These are phyloP conservation scores for Flammula alnicola DNA, from an alignment of 1,284 basidiomycete species.

Conservation along the genomic window DNA sequence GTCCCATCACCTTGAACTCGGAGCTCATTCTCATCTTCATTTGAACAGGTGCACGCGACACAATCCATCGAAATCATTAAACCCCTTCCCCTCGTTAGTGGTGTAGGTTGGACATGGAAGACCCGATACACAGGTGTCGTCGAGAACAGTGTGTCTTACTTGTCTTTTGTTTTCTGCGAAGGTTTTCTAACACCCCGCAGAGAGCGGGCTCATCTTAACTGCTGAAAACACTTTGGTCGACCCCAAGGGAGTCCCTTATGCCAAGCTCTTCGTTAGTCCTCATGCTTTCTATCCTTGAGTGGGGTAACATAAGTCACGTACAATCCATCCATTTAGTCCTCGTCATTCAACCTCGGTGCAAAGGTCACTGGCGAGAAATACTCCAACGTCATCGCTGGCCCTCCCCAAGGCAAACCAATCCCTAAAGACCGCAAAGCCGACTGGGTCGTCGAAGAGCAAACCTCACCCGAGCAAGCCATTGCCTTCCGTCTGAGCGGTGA, in stretches of 20 bases:
- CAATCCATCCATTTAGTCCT: constrained; percentile 47
- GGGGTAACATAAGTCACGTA: not conserved
- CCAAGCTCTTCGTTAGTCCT: constrained; percentile 67
- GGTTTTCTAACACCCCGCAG: constrained; percentile 41
- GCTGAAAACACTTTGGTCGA: constrained; percentile 66
- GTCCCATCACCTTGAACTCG: constrained; percentile 24
- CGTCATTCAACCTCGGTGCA: constrained; percentile 76
- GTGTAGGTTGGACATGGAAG: constrained; percentile 68
- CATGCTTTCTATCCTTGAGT: not conserved
- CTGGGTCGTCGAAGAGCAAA: constrained; percentile 70
- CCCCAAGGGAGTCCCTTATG: constrained; percentile 65
- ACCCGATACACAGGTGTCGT: constrained; percentile 64
- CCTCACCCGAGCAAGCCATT: constrained; percentile 75
- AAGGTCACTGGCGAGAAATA: constrained; percentile 74
- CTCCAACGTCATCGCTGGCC: constrained; percentile 68
- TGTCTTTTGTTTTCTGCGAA: not conserved
- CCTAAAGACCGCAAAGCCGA: constrained; percentile 73
- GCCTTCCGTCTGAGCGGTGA: constrained; percentile 83
- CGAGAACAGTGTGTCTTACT: constrained; percentile 71
- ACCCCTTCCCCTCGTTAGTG: constrained; percentile 67
- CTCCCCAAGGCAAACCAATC: constrained; percentile 68
- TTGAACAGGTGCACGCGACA: constrained; percentile 66
- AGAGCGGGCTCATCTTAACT: constrained; percentile 78
- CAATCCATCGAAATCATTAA: constrained; percentile 77
- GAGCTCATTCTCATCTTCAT: constrained; percentile 2